Evolutionary conservation across 306 rosid genomes (phyloP).

Genomic region (Coriaria nepalensis): DNA sequence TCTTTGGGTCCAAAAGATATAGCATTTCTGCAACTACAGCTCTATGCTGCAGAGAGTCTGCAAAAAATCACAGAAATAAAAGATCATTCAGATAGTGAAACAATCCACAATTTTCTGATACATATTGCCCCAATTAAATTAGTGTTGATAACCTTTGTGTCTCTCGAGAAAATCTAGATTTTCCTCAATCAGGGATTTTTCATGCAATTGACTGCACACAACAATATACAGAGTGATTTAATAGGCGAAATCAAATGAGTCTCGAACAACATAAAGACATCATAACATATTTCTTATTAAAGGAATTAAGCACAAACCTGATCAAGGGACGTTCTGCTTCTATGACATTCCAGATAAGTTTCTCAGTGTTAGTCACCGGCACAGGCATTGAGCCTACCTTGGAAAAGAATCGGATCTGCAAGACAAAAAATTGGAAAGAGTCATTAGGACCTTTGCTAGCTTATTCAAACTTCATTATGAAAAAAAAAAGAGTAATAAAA

Average conservation of each 20-base stretch:
- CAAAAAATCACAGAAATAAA: conserved; percentile 3
- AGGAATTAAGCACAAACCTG: conserved; percentile 38
- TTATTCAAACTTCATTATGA: too few species aligned
- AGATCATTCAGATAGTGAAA: neutral
- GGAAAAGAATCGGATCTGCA: conserved; percentile 83
- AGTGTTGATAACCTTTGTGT: conserved; percentile 47
- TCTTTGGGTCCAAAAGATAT: conserved; percentile 50
- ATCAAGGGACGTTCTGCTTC: conserved; percentile 79
- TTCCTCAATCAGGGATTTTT: conserved; percentile 62
- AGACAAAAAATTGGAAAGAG: conserved; percentile 16
- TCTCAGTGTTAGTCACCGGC: conserved; percentile 60
- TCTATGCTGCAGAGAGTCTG: conserved; percentile 92
- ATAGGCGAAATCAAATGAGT: neutral
- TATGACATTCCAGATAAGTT: conserved; percentile 76
- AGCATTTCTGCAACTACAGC: conserved; percentile 76
- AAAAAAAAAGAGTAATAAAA: too few species aligned
- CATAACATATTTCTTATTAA: neutral
- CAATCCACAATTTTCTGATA: neutral
- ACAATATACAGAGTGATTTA: conserved; percentile 14
- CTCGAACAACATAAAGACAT: neutral
- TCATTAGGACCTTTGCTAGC: neutral
- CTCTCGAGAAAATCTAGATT: conserved; percentile 60
- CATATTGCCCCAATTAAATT: neutral
- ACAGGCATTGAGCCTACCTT: conserved; percentile 53
- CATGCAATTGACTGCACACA: conserved; percentile 59